phyloP scores from a whole-genome alignment of 2,329 filamentous ascomycete genomes.

The Penicillium brevicompactum region DNA sequence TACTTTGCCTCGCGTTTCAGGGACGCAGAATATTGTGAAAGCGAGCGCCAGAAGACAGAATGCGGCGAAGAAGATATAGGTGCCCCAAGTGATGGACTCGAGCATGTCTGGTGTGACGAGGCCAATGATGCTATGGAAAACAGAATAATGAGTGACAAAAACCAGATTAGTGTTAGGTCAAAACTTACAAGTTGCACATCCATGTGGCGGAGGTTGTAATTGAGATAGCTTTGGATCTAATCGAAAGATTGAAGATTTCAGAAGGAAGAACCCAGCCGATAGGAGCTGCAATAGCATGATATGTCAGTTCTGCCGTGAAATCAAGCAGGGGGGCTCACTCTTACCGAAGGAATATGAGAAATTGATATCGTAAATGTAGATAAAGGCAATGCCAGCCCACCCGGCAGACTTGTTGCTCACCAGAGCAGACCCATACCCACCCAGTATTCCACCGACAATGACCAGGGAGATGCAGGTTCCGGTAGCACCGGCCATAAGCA shows the following conservation, averaged over 20 bases:
- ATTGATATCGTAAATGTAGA: slow-evolving; percentile 42
- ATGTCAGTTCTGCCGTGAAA: background rate
- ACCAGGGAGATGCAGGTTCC: slow-evolving; percentile 40
- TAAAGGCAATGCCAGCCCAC: slow-evolving; percentile 42
- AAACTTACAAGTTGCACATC: slow-evolving; percentile 43
- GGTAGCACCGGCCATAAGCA: slow-evolving; percentile 40
- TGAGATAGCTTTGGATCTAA: slow-evolving; percentile 41
- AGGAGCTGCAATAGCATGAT: slow-evolving; percentile 25
- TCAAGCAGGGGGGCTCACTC: slow-evolving; percentile 4
- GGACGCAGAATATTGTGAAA: slow-evolving; percentile 40
- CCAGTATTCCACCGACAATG: slow-evolving; percentile 39
- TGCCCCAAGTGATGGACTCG: slow-evolving; percentile 39
- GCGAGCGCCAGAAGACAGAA: slow-evolving; percentile 38
- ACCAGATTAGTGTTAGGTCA: background rate
- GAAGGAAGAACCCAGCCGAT: slow-evolving; percentile 44
- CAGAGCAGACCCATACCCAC: slow-evolving; percentile 32
- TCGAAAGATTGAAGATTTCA: slow-evolving; percentile 43
- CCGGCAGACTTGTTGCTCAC: slow-evolving; percentile 34
- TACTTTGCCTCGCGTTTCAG: slow-evolving; percentile 41
- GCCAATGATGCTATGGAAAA: slow-evolving; percentile 34
- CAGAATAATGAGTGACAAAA: background rate
- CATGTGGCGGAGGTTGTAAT: slow-evolving; percentile 42
- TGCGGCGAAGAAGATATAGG: slow-evolving; percentile 44
- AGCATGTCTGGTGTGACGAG: slow-evolving; percentile 43
- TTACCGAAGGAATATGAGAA: slow-evolving; percentile 42